Evolutionary conservation across 495 filamentous ascomycete species (phyloP).

Genomic region (Xanthoparmelia taractica): DNA sequence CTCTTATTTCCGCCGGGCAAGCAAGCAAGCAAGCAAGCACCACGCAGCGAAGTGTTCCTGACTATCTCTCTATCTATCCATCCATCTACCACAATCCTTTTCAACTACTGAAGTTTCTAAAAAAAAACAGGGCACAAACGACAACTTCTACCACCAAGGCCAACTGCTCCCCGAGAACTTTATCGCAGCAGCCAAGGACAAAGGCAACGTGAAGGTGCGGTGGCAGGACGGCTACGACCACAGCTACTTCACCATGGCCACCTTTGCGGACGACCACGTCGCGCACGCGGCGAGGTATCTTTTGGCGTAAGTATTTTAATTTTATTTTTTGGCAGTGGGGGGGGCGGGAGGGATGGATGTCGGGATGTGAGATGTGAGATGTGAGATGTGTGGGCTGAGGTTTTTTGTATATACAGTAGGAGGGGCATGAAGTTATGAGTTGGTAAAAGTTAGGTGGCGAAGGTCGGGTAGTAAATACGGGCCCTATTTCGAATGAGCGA

Average conservation of each 20-base stretch:
- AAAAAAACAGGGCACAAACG: slow-evolving; percentile 76
- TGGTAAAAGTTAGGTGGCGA: background rate
- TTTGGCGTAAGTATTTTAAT: slow-evolving; percentile 26
- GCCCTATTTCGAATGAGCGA: background rate
- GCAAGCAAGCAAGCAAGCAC: background rate
- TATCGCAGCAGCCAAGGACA: slow-evolving; percentile 65
- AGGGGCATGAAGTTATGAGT: background rate
- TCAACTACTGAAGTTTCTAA: no score
- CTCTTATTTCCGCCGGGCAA: no score
- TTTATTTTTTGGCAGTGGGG: no score
- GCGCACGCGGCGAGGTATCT: slow-evolving; percentile 84
- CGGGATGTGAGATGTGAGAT: background rate
- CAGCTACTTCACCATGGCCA: slow-evolving; percentile 89
- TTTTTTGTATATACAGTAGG: background rate
- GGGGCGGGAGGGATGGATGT: no score
- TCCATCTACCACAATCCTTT: no score
- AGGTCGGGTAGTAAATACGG: background rate
- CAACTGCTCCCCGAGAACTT: slow-evolving; percentile 95
- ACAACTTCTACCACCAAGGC: slow-evolving; percentile 90
- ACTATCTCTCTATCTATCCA: no score
- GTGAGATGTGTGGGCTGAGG: background rate
- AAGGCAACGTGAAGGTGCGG: slow-evolving; percentile 61
- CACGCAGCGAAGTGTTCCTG: no score
- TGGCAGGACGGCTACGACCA: slow-evolving; percentile 94
- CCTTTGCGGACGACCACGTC: slow-evolving; percentile 83